Conservation (phyloP, 768 basidiomycete species). For the Cystobasidium tubakii region DNA sequence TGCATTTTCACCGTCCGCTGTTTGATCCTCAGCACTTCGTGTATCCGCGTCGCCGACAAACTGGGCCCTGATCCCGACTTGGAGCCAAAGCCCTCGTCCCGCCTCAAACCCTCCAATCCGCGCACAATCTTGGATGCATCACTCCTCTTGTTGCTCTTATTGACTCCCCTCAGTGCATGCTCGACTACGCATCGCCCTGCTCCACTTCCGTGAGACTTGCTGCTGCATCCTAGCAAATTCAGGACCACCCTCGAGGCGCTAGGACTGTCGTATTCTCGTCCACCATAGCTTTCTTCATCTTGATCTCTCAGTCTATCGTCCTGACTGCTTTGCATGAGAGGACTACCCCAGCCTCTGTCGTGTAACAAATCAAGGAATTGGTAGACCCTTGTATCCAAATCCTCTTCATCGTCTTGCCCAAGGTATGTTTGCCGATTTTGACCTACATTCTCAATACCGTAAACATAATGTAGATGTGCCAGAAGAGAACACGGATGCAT, state of each 20-base stretch:
- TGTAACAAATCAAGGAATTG: conserved; percentile 6
- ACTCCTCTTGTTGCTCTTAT: conserved; percentile 19
- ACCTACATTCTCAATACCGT: conserved; percentile 47
- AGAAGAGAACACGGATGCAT: conserved; percentile 69
- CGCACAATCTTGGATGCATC: conserved; percentile 20
- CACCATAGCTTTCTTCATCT: background rate
- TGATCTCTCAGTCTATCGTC: background rate
- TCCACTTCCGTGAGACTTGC: background rate
- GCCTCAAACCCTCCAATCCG: background rate
- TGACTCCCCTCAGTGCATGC: conserved; percentile 26
- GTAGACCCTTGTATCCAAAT: conserved; percentile 8
- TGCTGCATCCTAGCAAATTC: conserved; percentile 7
- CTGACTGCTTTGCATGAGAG: background rate
- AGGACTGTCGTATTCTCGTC: background rate
- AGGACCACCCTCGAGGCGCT: background rate
- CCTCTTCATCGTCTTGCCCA: background rate
- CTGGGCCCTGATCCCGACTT: background rate
- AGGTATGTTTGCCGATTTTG: background rate
- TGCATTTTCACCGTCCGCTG: background rate
- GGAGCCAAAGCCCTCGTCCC: too few species aligned
- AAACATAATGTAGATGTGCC: conserved; percentile 62
- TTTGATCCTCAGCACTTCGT: background rate
- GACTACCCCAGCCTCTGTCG: conserved; percentile 20
- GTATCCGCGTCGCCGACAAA: background rate
- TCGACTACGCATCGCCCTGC: conserved; percentile 17